Evolutionary conservation across 192 early-diverging fungal species (phyloP), one percentile per base, ranked within the genome.

Genomic region (Coemansia sp.): DNA sequence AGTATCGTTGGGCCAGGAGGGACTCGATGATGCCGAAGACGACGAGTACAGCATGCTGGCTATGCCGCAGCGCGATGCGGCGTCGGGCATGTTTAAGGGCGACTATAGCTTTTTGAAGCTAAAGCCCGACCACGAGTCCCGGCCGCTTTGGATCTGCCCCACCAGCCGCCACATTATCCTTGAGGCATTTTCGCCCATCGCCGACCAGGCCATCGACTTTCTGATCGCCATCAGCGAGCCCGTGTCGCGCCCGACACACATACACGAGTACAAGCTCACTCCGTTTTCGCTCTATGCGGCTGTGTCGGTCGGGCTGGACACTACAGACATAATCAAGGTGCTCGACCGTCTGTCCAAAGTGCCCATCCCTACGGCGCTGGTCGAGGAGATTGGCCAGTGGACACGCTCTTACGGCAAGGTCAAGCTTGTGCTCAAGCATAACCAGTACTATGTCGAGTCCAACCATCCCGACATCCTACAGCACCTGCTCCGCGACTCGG

Each of bases 171-270:
- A 89, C 44, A 92, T 99, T 60, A 92, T 94, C 42, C 83, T 99
- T 1, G 97, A 99, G 83, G 92, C 92, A 14, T 99, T 99, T 55
- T 97, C 95, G 8, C 93, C 95, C 6, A 94, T 98, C 65, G 88
- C 94, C 9, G 92, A 95, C 59, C 90, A 95, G 64, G 96, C 96
- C 0, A 91, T 93, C 48, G 97, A 99, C 82, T 95, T 97, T 68
- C 71, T 98, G 15, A 92, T 95, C 45, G 89, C 96, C 17, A 93
- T 99, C 57, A 91, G 93, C 52, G 97, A 99, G 67, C 97, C 97
- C 45, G 84, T 98, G 5, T 91, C 89, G 65, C 84, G 92, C 68
- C 88, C 84, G 14, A 72, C 77, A 41, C 58, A 69, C 52, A 65
- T 65, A 36, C 79, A 74, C 61, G 97, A 99, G 77, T 99, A 98